Percentiles rank a stretch among this genome's conserved stretches.
Conservation (phyloP, 164 flowering plant genomes). For the Umbilicus rupestris region DNA sequence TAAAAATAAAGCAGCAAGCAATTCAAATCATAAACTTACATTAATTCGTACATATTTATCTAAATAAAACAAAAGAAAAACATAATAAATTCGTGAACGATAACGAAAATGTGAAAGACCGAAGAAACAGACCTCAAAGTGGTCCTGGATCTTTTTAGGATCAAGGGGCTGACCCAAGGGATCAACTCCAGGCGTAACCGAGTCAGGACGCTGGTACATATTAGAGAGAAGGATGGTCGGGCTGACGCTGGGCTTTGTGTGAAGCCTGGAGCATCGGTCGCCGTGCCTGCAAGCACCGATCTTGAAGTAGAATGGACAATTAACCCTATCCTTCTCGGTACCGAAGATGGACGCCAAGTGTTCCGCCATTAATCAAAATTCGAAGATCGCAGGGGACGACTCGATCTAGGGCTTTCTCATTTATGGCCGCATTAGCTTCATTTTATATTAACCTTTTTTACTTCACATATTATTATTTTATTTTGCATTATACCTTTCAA, state of each 20-base stretch:
- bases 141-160: slow-evolving; percentile 52
- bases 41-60: no score
- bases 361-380: slow-evolving; percentile 40
- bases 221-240: slow-evolving; percentile 67
- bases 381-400: no score
- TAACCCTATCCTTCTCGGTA: slow-evolving; percentile 63
- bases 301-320: slow-evolving; percentile 71
- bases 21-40: not conserved
- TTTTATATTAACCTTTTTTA: no score
- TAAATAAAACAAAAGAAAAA: no score
- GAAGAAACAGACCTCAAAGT: slow-evolving; percentile 32
- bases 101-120: no score
- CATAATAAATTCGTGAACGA: no score
- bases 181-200: slow-evolving; percentile 66
- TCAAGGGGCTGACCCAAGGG: slow-evolving; percentile 52
- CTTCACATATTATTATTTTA: no score
- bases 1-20: not conserved
- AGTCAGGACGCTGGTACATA: slow-evolving; percentile 69
- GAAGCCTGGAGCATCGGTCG: slow-evolving; percentile 66
- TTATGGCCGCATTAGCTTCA: no score
- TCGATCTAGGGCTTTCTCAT: no score
- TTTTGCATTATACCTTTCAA: no score
- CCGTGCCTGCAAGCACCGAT: slow-evolving; percentile 78
- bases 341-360: slow-evolving; percentile 67
- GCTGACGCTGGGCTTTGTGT: slow-evolving; percentile 58